phyloP scores from a whole-genome alignment of 176 grass and related monocot genomes.

The maize (Zea mays) region Zm-B73-REFERENCE-NAM-5.0 NC_050098.1:176919501-176920000 shows the following conservation, averaged over 20 bases:
- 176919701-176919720: too few species aligned
- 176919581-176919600: too few species aligned
- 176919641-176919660: too few species aligned
- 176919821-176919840: background rate
- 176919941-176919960: background rate
- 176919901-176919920: background rate
- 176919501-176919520: too few species aligned
- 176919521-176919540: too few species aligned
- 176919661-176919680: too few species aligned
- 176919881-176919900: background rate
- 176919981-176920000: background rate
- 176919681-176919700: too few species aligned
- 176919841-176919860: background rate
- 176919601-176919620: too few species aligned
- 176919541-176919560: too few species aligned
- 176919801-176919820: background rate
- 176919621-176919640: too few species aligned
- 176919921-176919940: background rate
- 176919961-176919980: background rate
- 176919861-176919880: background rate
- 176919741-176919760: slow-evolving; percentile 15
- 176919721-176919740: background rate
- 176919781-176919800: background rate
- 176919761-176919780: background rate
- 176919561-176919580: too few species aligned